Conservation (phyloP, 176 grass and related monocot species). For the Alloteropsis semialata region DNA sequence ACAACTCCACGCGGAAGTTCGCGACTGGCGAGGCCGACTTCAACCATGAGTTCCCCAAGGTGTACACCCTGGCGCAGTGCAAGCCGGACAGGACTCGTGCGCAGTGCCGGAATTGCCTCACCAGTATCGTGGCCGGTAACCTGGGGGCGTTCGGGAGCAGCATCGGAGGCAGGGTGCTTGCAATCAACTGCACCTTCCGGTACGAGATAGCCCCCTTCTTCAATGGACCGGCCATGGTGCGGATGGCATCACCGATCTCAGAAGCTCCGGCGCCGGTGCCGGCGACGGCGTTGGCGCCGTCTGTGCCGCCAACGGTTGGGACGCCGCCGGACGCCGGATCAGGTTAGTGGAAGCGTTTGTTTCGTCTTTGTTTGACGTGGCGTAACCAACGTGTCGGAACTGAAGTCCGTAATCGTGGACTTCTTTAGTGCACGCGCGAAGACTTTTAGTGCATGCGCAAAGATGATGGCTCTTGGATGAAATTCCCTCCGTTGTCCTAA, state of each 20-base stretch:
- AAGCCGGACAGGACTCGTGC: slow-evolving; percentile 38
- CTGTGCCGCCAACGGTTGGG: neutral
- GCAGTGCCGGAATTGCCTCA: slow-evolving; percentile 39
- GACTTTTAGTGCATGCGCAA: no score
- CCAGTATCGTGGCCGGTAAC: neutral
- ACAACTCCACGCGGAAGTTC: slow-evolving; percentile 30
- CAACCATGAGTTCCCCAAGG: neutral
- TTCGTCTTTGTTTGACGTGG: no score
- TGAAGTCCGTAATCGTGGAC: no score
- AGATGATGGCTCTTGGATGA: no score
- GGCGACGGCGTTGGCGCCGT: neutral
- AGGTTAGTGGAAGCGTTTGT: slow-evolving; percentile 10
- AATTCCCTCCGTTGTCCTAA: no score
- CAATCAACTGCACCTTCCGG: slow-evolving; percentile 40
- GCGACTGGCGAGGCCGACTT: slow-evolving; percentile 32
- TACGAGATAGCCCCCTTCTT: slow-evolving; percentile 44
- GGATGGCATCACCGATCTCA: neutral
- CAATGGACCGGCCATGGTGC: neutral
- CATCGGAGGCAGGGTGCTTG: slow-evolving; percentile 24
- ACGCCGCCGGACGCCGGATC: neutral
- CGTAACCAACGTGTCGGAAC: no score
- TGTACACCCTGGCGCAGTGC: slow-evolving; percentile 60
- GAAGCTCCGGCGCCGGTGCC: neutral
- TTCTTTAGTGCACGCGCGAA: no score
- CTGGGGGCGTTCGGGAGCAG: neutral